Base-by-base conservation (phyloP, 2,329 filamentous ascomycete species). In the Trichoderma breve region DNA sequence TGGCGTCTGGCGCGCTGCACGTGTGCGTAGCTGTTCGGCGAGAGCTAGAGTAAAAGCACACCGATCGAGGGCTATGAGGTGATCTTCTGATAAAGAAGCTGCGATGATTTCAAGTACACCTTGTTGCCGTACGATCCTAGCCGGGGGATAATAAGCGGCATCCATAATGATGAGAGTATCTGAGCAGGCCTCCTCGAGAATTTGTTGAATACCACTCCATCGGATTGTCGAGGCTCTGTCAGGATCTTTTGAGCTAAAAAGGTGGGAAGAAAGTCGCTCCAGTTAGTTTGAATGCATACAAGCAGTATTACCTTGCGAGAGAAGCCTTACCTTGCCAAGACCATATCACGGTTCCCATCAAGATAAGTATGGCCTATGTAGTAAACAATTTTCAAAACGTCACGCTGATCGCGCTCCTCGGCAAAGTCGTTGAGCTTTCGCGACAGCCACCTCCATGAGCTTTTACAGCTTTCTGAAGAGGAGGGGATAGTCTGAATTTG, bases 91-190 rank as follows among this genome's bases (percentile, higher is more conserved):
- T 2, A 85, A 83, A 4, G 86, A 86, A 0, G 88, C 87, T 6
- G 87, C 87, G 60, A 90, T 82, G 15, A 90, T 77, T 76, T 90
- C 88, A 65, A 90, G 78, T 9, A 89, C 85, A 3, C 88, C 88
- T 63, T 83, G 83, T 67, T 86, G 84, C 6, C 86, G 85, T 34
- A 84, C 80, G 76, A 87, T 84, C 73, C 83, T 85, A 2, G 85
- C 84, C 9, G 86, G 86, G 1, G 87, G 86, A 67, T 86, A 89
- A 76, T 88, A 89, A 0, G 86, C 85, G 6, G 87, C 84, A 77
- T 90, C 88, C 86, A 90, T 87, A 39, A 90, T 80, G 70, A 90
- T 83, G 24, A 90, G 81, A 5, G 85, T 87, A 76, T 90, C 88
- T 3, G 87, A 84, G 34, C 81, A 82, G 2, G 87, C 86, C 72